Evolutionary conservation across 1,139 yeast genomes (phyloP).

Genomic region (Suhomyces bribrorum): DNA sequence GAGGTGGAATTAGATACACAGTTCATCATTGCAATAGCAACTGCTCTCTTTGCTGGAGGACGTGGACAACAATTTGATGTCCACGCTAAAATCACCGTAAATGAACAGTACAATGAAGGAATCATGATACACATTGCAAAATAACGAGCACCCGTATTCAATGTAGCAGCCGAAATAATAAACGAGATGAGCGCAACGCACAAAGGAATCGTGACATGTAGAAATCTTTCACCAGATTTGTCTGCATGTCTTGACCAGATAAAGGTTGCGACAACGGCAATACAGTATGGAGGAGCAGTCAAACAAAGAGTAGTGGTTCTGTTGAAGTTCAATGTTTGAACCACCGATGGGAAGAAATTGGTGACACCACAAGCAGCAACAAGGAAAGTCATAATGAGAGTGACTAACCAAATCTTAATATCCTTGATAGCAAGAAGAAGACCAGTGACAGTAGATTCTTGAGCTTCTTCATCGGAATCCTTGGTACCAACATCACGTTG

Average conservation of each 20-base stretch:
- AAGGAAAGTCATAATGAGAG: conserved; percentile 48
- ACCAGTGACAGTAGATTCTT: conserved; percentile 19
- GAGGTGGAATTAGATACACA: conserved; percentile 54
- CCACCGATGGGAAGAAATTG: conserved; percentile 63
- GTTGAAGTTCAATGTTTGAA: conserved; percentile 52
- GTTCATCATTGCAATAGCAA: conserved; percentile 53
- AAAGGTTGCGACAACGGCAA: conserved; percentile 56
- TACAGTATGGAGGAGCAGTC: conserved; percentile 61
- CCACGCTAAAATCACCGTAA: conserved; percentile 58
- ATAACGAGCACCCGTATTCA: conserved; percentile 59
- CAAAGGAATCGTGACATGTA: conserved; percentile 51
- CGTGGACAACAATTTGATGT: conserved; percentile 52
- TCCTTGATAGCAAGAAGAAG: conserved; percentile 44
- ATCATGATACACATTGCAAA: conserved; percentile 65
- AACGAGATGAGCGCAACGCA: conserved; percentile 48
- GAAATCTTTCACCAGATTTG: conserved; percentile 56
- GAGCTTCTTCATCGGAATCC: conserved; percentile 35
- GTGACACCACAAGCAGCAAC: conserved; percentile 63
- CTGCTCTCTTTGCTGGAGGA: conserved; percentile 57
- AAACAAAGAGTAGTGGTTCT: conserved; percentile 52
- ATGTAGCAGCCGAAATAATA: conserved; percentile 55
- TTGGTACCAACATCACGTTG: conserved; percentile 41
- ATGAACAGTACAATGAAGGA: conserved; percentile 57
- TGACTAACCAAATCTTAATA: conserved; percentile 47
- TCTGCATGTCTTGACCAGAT: conserved; percentile 61